These are phyloP conservation scores for Pseudopyricularia cyperi DNA, from an alignment of 2,329 filamentous ascomycete genomes.

Conservation along the genomic window DNA sequence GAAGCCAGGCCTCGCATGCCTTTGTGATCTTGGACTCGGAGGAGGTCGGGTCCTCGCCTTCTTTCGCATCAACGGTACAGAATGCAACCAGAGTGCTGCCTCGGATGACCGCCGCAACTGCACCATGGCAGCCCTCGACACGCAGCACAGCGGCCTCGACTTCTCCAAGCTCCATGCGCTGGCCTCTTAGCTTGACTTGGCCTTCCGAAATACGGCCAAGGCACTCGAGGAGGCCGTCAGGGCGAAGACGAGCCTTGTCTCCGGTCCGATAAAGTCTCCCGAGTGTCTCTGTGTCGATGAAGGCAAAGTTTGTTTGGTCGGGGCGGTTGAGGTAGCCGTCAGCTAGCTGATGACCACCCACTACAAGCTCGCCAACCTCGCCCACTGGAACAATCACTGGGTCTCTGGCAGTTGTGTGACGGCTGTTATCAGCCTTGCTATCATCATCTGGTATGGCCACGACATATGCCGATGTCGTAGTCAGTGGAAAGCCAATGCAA, in stretches of 20 bases:
- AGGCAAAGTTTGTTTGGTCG: constrained; percentile 59
- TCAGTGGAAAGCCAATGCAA: constrained; percentile 65
- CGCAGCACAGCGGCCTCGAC: constrained; percentile 58
- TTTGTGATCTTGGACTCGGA: constrained; percentile 27
- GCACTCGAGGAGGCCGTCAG: constrained; percentile 65
- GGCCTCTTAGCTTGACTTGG: constrained; percentile 78
- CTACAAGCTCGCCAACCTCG: constrained; percentile 63
- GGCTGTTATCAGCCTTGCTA: not conserved
- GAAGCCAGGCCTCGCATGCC: constrained; percentile 62
- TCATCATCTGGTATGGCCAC: constrained; percentile 32
- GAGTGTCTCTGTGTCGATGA: constrained; percentile 48
- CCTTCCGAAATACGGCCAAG: constrained; percentile 67
- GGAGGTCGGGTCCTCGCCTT: not conserved
- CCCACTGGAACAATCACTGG: constrained; percentile 49
- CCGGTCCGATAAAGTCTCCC: constrained; percentile 73
- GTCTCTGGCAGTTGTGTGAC: constrained; percentile 4
- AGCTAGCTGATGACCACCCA: constrained; percentile 72
- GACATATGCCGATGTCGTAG: constrained; percentile 70
- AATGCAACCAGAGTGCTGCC: constrained; percentile 59
- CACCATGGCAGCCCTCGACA: constrained; percentile 47
- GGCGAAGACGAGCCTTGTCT: constrained; percentile 60
- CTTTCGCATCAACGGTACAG: constrained; percentile 38
- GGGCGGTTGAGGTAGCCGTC: constrained; percentile 69
- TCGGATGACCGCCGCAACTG: constrained; percentile 52
- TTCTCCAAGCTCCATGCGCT: constrained; percentile 70